Conservation (phyloP, 805 yeast species). For the Yamadazyma paraphyllophila region DNA sequence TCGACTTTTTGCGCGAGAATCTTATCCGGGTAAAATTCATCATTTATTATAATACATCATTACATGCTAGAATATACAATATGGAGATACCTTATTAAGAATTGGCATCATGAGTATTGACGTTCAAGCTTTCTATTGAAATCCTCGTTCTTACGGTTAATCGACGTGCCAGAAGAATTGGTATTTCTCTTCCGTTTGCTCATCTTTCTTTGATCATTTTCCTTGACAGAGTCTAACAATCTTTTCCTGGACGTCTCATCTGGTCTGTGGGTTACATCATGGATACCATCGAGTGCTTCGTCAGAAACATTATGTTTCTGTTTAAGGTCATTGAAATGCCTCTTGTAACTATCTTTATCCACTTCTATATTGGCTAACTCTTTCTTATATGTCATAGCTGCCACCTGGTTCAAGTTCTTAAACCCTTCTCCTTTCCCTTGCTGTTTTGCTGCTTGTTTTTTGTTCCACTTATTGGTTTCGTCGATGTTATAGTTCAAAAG, state of each 20-base stretch:
- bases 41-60: not conserved
- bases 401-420: slow-evolving; percentile 52
- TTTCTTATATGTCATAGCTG: slow-evolving; percentile 59
- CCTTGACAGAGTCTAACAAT: slow-evolving; percentile 32
- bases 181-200: slow-evolving; percentile 29
- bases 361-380: slow-evolving; percentile 38
- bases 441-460: slow-evolving; percentile 28
- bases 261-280: slow-evolving; percentile 12
- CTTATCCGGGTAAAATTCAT: slow-evolving; percentile 4
- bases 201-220: slow-evolving; percentile 34
- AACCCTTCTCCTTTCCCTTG: slow-evolving; percentile 33
- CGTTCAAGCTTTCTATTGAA: slow-evolving; percentile 68
- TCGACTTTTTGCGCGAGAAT: slow-evolving; percentile 4
- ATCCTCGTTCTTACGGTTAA: slow-evolving; percentile 71
- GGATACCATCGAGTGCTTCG: not conserved
- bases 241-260: slow-evolving; percentile 29
- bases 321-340: not conserved
- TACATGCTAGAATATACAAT: not conserved
- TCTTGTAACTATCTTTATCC: slow-evolving; percentile 43
- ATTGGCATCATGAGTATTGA: slow-evolving; percentile 27
- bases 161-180: slow-evolving; percentile 39
- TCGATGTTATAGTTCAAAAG: slow-evolving; percentile 45
- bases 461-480: slow-evolving; percentile 65
- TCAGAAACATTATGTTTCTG: not conserved
- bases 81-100: too few relatives aligned